These are phyloP conservation scores for Talaromyces sp. DNA, from an alignment of 2,329 filamentous ascomycete genomes.

Conservation along the genomic window DNA sequence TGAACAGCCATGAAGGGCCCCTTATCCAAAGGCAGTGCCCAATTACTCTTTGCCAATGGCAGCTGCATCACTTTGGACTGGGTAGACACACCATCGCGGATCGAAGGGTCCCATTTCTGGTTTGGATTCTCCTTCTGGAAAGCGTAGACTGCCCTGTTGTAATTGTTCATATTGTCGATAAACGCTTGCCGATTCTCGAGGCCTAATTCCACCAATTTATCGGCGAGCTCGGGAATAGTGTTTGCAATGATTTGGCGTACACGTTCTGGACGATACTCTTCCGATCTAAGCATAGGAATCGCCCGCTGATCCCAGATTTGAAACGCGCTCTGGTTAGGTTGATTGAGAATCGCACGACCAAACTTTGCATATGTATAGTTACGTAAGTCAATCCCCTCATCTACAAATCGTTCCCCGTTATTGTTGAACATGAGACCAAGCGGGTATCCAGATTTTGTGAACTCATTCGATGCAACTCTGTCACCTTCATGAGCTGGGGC, in stretches of 20 bases:
- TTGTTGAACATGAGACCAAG: slow-evolving; percentile 63
- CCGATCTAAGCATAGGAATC: slow-evolving; percentile 53
- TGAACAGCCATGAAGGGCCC: slow-evolving; percentile 62
- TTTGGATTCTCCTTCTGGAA: slow-evolving; percentile 47
- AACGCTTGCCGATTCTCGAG: slow-evolving; percentile 49
- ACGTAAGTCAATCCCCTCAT: slow-evolving; percentile 62
- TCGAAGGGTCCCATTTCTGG: slow-evolving; percentile 56
- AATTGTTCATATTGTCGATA: slow-evolving; percentile 52
- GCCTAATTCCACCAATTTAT: slow-evolving; percentile 47
- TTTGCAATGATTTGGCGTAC: slow-evolving; percentile 53
- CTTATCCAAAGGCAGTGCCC: slow-evolving; percentile 58
- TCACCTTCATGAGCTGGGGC: slow-evolving; percentile 55
- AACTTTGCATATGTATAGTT: slow-evolving; percentile 69
- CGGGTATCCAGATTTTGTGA: slow-evolving; percentile 67
- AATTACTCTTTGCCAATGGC: slow-evolving; percentile 62
- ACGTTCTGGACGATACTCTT: slow-evolving; percentile 61
- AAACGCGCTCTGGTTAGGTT: slow-evolving; percentile 59
- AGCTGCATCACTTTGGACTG: slow-evolving; percentile 44
- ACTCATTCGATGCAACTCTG: slow-evolving; percentile 61
- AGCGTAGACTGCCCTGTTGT: slow-evolving; percentile 56
- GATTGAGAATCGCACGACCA: slow-evolving; percentile 58
- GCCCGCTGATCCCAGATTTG: slow-evolving; percentile 61
- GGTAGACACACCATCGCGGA: slow-evolving; percentile 62
- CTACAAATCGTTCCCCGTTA: slow-evolving; percentile 60
- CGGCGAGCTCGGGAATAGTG: slow-evolving; percentile 56